A percentile compares a stretch with the other conserved stretches of the same genome.
phyloP scores from a whole-genome alignment of 768 basidiomycete genomes.

The Hygrocybe punicea region DNA sequence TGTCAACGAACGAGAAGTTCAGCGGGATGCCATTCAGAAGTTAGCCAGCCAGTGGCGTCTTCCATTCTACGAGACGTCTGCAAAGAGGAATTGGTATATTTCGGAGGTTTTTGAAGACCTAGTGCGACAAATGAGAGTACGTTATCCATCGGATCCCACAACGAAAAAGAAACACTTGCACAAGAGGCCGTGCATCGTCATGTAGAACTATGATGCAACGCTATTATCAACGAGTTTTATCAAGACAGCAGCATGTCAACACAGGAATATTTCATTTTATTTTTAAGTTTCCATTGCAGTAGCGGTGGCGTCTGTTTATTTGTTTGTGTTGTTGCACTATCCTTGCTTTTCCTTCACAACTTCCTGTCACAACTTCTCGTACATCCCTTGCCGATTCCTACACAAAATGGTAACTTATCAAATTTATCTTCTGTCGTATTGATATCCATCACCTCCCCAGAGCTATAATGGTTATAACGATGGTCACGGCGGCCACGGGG shows the following conservation, averaged over 20 bases:
- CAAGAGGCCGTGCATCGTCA: conserved; percentile 37
- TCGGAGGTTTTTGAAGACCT: conserved; percentile 75
- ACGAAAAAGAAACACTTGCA: conserved; percentile 34
- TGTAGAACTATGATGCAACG: conserved; percentile 31
- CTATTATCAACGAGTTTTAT: too few species aligned
- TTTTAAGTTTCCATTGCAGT: too few species aligned
- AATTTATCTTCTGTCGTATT: background rate
- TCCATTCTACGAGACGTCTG: conserved; percentile 86
- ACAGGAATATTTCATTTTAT: too few species aligned
- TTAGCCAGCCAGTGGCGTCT: conserved; percentile 64
- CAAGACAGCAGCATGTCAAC: too few species aligned
- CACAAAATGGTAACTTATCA: conserved; percentile 28
- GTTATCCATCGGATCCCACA: conserved; percentile 52
- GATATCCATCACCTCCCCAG: conserved; percentile 20
- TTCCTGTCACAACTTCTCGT: too few species aligned
- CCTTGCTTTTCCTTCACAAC: too few species aligned
- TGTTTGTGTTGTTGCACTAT: too few species aligned
- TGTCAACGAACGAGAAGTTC: conserved; percentile 75
- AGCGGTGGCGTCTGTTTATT: too few species aligned
- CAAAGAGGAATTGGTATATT: conserved; percentile 80
- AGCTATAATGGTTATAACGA: conserved; percentile 43
- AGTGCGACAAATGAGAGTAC: conserved; percentile 65
- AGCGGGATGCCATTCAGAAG: conserved; percentile 56
- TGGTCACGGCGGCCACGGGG: conserved; percentile 36
- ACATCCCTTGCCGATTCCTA: background rate